Evolutionary conservation across 768 basidiomycete genomes (phyloP), one percentile per base, ranked within the genome.

Genomic region (Infundibulicybe gibba): DNA sequence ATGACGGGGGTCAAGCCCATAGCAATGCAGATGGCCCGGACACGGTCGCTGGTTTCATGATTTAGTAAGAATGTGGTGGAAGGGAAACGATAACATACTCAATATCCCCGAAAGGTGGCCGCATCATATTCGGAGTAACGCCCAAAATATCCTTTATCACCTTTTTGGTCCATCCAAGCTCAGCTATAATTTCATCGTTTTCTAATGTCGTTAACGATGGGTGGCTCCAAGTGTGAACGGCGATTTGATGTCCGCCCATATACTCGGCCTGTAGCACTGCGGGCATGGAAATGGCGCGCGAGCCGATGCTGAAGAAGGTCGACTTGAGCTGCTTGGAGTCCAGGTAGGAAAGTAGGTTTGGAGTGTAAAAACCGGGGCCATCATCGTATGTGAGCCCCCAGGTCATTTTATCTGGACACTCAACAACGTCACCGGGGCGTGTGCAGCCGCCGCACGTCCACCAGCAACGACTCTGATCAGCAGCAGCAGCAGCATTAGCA

Each of bases 241-340:
- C 84, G 52, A 94, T 79, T 57, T 95, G 91, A 59, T 95, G 90
- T 5, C 82, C 79, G 30, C 60, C 59, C 74, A 90, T 79, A 69
- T 90, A 91, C 69, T 93, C 80, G 14, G 75, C 65, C 59, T 88
- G 89, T 6, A 90, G 66, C 54, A 80, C 80, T 17, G 68, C 62
- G 1, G 90, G 90, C 63, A 81, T 79, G 0, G 81, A 82, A 51
- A 91, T 76, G 40, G 70, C 81, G 43, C 91, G 83, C 15, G 90
- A 92, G 40, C 92, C 90, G 50, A 93, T 87, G 50, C 83, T 77
- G 64, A 93, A 95, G 75, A 94, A 92, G 1, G 93, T 95, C 2
- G 89, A 77, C 60, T 80, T 83, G 61, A 94, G 71, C 43, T 82
- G 67, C 42, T 74, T 58, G 37, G 76, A 61, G 49, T 83, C 75